Evolutionary conservation across 1,139 yeast genomes (phyloP).

Genomic region (Geotrichum carabidarum): DNA sequence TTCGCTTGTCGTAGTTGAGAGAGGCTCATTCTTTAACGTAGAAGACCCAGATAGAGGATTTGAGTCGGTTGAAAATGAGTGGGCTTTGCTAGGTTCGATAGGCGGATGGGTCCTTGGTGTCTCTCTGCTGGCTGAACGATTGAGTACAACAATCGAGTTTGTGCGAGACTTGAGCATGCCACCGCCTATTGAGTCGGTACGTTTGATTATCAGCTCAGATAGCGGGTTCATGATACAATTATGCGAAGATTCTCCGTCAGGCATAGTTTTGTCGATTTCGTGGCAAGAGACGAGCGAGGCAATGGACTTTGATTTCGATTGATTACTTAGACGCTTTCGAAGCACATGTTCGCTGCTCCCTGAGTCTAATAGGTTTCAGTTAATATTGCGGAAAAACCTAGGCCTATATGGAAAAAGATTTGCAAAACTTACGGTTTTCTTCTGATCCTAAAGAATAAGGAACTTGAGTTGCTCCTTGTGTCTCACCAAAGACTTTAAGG

Average conservation of each 20-base stretch:
- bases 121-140: background rate
- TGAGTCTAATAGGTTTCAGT: too few relatives aligned
- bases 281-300: background rate
- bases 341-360: too few relatives aligned
- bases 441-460: background rate
- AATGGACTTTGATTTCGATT: background rate
- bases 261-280: background rate
- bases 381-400: too few relatives aligned
- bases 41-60: background rate
- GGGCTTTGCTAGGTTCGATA: background rate
- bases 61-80: background rate
- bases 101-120: background rate
- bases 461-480: background rate
- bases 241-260: background rate
- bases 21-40: background rate
- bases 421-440: too few relatives aligned
- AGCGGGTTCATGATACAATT: conserved; percentile 9
- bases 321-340: background rate
- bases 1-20: background rate
- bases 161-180: background rate
- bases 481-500: conserved; percentile 2
- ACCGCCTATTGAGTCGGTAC: background rate
- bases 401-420: too few relatives aligned
- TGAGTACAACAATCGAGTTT: conserved; percentile 1
- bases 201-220: conserved; percentile 11